Conservation (phyloP, 306 rosid species). For the Prunus mongolica region DNA sequence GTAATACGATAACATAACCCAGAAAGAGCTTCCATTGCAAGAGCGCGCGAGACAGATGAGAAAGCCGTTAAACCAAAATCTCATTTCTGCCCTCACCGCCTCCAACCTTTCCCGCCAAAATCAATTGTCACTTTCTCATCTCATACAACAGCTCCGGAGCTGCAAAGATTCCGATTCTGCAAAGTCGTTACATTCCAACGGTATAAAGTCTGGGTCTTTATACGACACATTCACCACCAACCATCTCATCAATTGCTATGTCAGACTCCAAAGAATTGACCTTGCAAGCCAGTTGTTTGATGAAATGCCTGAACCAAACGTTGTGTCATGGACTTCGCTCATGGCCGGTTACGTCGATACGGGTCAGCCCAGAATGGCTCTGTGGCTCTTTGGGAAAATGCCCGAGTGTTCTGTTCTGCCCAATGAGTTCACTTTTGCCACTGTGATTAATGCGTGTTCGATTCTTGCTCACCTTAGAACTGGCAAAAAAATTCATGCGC, state of each 20-base stretch:
- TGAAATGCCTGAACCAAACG: constrained; percentile 54
- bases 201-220: constrained; percentile 45
- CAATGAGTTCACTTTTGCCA: constrained; percentile 65
- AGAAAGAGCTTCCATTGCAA: neutral
- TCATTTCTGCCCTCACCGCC: constrained; percentile 25
- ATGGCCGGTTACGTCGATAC: constrained; percentile 50
- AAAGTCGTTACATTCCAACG: constrained; percentile 39
- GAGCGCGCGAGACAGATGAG: constrained; percentile 16
- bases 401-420: constrained; percentile 41
- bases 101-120: constrained; percentile 33
- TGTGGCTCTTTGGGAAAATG: constrained; percentile 47
- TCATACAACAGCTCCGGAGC: constrained; percentile 42
- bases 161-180: constrained; percentile 42
- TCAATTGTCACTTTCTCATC: constrained; percentile 24
- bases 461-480: constrained; percentile 40
- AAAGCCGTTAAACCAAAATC: constrained; percentile 10
- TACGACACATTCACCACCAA: constrained; percentile 48
- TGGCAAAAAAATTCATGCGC: constrained; percentile 56
- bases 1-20: no score
- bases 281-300: constrained; percentile 58
- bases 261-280: constrained; percentile 36
- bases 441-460: constrained; percentile 69
- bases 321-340: constrained; percentile 81
- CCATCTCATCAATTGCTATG: constrained; percentile 55
- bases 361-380: constrained; percentile 42